Base-by-base conservation (phyloP, 1,139 yeast species). In the Wickerhamiella pararugosa region DNA sequence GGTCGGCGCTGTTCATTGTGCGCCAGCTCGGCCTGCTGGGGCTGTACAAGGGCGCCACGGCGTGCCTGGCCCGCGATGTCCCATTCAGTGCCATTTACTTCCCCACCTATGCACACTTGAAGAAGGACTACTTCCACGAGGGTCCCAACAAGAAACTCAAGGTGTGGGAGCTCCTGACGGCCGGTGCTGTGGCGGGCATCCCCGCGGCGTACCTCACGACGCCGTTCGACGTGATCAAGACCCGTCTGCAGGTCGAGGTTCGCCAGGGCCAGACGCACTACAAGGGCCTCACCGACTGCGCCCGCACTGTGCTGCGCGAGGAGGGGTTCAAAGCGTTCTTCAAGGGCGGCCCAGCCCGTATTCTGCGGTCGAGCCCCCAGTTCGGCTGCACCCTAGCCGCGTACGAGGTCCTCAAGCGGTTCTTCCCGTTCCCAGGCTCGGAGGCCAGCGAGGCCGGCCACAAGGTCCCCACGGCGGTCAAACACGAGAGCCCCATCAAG, bases 381-480 rank as follows among this genome's bases (percentile, higher is more conserved):
- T 90, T 90, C 61, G 98, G 97, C 44, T 87, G 90, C 64, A 90
- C 98, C 8, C 72, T 90, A 54, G 98, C 97, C 9, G 90, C 95
- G 28, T 90, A 90, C 63, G 98, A 90, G 63, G 63, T 90, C 39
- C 77, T 90, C 61, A 81, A 79, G 54, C 66, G 67, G 39, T 50
- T 73, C 44, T 59, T 77, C 51, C 83, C 83, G 27, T 62, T 71
- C 43, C 73, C 66, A 8, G 65, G 64, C 11, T 36, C 45, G 7
- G 43, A 40, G 7, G 57, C 54, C 35, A 48, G 55, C 49, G 69
- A 65, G 49, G 69, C 68, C 11, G 68, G 68, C 40, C 67, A 65
- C 49, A 54, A 61, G 21, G 62, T 61, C 7, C 67, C 69, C 25
- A 50, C 64, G 8, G 55, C 65, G 5, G 47, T 42, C 25, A 37